Evolutionary conservation across 2,329 filamentous ascomycete species (phyloP).

Genomic region (Aspergillus novofumigatus): DNA sequence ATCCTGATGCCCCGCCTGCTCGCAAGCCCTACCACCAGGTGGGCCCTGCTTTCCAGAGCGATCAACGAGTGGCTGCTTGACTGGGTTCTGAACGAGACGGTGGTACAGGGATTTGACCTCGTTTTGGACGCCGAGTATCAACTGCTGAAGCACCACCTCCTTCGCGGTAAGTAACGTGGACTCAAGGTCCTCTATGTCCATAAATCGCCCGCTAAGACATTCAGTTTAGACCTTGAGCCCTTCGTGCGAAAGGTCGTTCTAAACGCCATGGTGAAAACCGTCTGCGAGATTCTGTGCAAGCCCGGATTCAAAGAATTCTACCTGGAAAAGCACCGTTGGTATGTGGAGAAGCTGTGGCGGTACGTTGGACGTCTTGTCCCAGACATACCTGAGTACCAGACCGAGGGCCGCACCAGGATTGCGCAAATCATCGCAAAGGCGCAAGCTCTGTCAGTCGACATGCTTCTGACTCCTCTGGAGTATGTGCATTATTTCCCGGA

Average conservation of each 20-base stretch:
- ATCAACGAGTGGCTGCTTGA: slow-evolving; percentile 25
- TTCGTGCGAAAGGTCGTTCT: slow-evolving; percentile 18
- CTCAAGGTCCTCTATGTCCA: background rate
- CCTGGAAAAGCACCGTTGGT: slow-evolving; percentile 13
- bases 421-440: slow-evolving; percentile 24
- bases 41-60: slow-evolving; percentile 22
- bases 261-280: slow-evolving; percentile 15
- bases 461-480: slow-evolving; percentile 24
- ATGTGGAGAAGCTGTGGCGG: slow-evolving; percentile 18
- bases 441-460: slow-evolving; percentile 21
- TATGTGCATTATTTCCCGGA: slow-evolving; percentile 24
- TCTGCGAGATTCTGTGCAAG: slow-evolving; percentile 14
- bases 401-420: slow-evolving; percentile 18
- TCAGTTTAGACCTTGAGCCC: slow-evolving; percentile 13
- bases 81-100: slow-evolving; percentile 18
- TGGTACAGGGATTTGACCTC: slow-evolving; percentile 23
- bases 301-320: slow-evolving; percentile 23
- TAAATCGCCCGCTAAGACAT: background rate
- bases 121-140: slow-evolving; percentile 19
- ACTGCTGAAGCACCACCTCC: slow-evolving; percentile 14
- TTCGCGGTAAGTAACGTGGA: slow-evolving; percentile 15
- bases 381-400: slow-evolving; percentile 4
- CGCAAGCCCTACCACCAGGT: slow-evolving; percentile 17
- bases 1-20: slow-evolving; percentile 18
- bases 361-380: slow-evolving; percentile 21